Conservation (phyloP, 495 filamentous ascomycete species). For the Aspergillus taichungensis region DNA sequence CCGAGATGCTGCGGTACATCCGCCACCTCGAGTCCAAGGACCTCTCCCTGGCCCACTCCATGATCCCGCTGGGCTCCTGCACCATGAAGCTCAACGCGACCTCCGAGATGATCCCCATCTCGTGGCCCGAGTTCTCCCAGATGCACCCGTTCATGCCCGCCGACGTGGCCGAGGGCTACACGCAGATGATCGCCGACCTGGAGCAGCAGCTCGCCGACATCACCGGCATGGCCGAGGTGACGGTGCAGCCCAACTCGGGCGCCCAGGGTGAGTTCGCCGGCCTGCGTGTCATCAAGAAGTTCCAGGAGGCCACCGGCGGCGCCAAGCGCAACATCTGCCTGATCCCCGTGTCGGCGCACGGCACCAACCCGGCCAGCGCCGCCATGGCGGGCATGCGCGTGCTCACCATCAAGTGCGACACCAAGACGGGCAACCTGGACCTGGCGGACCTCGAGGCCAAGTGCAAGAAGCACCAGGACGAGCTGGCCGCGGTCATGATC, state of each 20-base stretch:
- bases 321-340: constrained; percentile 84
- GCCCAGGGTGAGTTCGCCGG: constrained; percentile 96
- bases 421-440: constrained; percentile 83
- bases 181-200: constrained; percentile 58
- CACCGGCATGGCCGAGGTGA: constrained; percentile 84
- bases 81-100: constrained; percentile 99
- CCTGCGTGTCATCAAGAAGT: constrained; percentile 86
- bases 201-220: constrained; percentile 73
- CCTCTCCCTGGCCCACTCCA: constrained; percentile 89
- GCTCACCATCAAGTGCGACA: constrained; percentile 86
- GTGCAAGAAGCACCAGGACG: constrained; percentile 75
- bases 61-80: constrained; percentile 98
- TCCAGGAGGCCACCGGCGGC: constrained; percentile 55
- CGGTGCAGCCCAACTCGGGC: constrained; percentile 93
- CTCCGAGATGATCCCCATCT: constrained; percentile 85
- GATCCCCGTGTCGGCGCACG: constrained; percentile 94
- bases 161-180: constrained; percentile 59
- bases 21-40: constrained; percentile 93
- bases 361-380: constrained; percentile 93
- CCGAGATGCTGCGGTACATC: constrained; percentile 91
- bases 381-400: constrained; percentile 98
- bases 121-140: constrained; percentile 74
- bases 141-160: constrained; percentile 76
- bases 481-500: constrained; percentile 94
- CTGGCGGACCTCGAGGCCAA: constrained; percentile 78